phyloP scores from a whole-genome alignment of 2,329 filamentous ascomycete genomes.

The Aspergillus cejpii region DNA sequence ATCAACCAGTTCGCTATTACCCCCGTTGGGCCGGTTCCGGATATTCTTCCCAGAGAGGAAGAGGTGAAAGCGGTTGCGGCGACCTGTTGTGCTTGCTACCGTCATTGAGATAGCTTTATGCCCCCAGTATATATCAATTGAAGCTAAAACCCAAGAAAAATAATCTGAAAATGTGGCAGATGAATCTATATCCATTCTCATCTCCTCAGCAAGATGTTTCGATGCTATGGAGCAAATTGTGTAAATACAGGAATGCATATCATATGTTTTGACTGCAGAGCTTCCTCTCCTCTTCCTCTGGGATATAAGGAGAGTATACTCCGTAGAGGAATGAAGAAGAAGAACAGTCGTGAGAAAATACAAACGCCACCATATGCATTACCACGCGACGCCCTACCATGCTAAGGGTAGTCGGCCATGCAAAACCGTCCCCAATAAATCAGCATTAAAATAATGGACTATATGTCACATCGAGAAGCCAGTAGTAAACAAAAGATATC shows the following conservation, averaged over 20 bases:
- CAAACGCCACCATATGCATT: constrained; percentile 25
- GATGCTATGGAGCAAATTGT: constrained; percentile 3
- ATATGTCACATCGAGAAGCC: neutral
- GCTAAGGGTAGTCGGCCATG: constrained; percentile 21
- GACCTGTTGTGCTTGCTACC: neutral
- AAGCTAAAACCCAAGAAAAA: neutral
- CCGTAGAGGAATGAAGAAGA: constrained; percentile 11
- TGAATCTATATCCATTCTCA: neutral
- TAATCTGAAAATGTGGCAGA: neutral
- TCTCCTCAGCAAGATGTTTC: neutral
- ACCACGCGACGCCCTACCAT: constrained; percentile 30
- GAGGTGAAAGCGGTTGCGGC: constrained; percentile 53
- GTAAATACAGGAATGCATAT: constrained; percentile 1
- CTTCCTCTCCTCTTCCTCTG: too few relatives aligned
- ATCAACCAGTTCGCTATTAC: constrained; percentile 67
- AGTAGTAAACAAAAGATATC: constrained; percentile 1
- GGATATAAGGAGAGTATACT: too few relatives aligned
- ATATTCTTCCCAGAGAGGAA: constrained; percentile 69
- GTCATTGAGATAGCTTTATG: neutral
- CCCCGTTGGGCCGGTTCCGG: constrained; percentile 73
- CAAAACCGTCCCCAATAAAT: constrained; percentile 8
- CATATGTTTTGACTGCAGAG: constrained; percentile 13
- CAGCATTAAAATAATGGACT: neutral
- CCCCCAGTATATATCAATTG: neutral
- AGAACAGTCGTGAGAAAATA: constrained; percentile 10